Evolutionary conservation across 345 rosid genomes (phyloP), one percentile per base, ranked within the genome.

Genomic region (Gossypium thurberi): DNA sequence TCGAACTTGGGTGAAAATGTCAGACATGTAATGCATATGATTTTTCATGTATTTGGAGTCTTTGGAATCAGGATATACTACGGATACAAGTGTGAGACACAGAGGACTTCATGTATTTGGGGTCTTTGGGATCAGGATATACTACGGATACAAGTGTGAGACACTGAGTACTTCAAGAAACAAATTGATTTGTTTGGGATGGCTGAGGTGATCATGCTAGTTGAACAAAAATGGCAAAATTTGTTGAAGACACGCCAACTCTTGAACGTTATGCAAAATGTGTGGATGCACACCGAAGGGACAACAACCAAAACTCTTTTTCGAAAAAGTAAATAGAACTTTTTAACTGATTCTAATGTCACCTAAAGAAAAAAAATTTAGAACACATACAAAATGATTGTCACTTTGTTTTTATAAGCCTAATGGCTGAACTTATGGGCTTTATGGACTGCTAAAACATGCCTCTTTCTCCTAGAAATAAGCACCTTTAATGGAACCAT

Each of bases 361-460:
- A 46, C 47, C 46, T 44, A 3, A 50, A 28, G 40, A 46, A 50
- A 56, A 33, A 46, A 58, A 26, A 40, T 10, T 11, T 25, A 26
- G 20, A 37, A 43, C 17, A 33, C 25, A 52, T 23, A 70, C 46
- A 72, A 70, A 50, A 59, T 42, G 11, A 70, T 56, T 48, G 13
- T 5, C 60, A 50, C 17, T 73, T 75, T 76, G 75, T 4, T 3
- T 33, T 33, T 44, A 65, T 48, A 48, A 73, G 69, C 75, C 65
- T 77, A 48, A 73, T 63, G 65, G 76, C 7, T 18, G 17, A 15
- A 50, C 51, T 17, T 6, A 1, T 17, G 26, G 46, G 25, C 25
- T 26, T 63, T 66, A 28, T 37, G 57, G 44, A 69, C 77, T 77
- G 78, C 71, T 46, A 70, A 33, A 77, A 73, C 82, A 77, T 78